Percentiles rank a stretch among this genome's conserved stretches.
phyloP scores from a whole-genome alignment of 1,284 basidiomycete species.

The Peniophora sp. region DNA sequence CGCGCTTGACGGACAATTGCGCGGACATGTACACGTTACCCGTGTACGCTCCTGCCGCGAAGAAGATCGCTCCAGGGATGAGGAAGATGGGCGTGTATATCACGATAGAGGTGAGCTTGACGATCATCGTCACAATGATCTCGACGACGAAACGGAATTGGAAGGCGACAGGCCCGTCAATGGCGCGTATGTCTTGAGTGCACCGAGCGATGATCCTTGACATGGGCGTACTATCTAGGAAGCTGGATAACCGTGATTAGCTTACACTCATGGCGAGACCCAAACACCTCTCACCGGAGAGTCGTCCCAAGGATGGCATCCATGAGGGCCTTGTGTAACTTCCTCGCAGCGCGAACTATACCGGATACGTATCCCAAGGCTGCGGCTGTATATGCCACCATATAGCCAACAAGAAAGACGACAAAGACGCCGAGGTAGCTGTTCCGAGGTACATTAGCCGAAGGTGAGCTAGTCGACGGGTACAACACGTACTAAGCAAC shows the following conservation, averaged over 20 bases:
- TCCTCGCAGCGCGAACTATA: slow-evolving; percentile 41
- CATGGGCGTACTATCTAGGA: slow-evolving; percentile 51
- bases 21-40: slow-evolving; percentile 58
- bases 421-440: slow-evolving; percentile 38
- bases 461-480: not conserved
- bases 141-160: slow-evolving; percentile 19
- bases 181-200: slow-evolving; percentile 46
- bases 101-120: slow-evolving; percentile 37
- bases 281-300: slow-evolving; percentile 37
- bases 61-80: slow-evolving; percentile 32
- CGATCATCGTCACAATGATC: slow-evolving; percentile 22
- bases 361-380: slow-evolving; percentile 31
- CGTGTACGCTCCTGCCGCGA: slow-evolving; percentile 35
- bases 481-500: slow-evolving; percentile 18
- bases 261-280: slow-evolving; percentile 7
- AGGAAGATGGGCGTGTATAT: slow-evolving; percentile 37
- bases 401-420: slow-evolving; percentile 22
- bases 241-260: slow-evolving; percentile 24
- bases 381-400: slow-evolving; percentile 19
- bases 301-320: slow-evolving; percentile 48
- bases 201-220: slow-evolving; percentile 53
- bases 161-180: slow-evolving; percentile 23
- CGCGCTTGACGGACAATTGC: slow-evolving; percentile 69
- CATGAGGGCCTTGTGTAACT: slow-evolving; percentile 49
- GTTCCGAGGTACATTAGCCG: not conserved